Evolutionary conservation across 495 filamentous ascomycete genomes (phyloP), one percentile per base, ranked within the genome.

Genomic region (Penicillium salamii): DNA sequence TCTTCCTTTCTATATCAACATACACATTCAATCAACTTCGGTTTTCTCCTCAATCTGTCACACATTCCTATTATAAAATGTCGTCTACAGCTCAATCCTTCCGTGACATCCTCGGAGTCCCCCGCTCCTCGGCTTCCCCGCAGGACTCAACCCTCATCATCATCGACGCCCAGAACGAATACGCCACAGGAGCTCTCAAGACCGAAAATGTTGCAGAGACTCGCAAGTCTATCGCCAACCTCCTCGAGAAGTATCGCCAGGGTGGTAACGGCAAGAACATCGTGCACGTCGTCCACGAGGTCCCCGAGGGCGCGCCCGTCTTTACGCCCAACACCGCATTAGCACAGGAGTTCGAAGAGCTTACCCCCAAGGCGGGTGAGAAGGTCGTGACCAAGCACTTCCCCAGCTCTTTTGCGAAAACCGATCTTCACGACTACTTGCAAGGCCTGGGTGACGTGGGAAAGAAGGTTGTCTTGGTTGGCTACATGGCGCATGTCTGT

Each of bases 101-200:
- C 68, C 77, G 78, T 45, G 42, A 72, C 15, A 56, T 75, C 23
- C 39, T 82, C 50, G 77, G 77, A 50, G 42, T 74, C 14, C 55
- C 71, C 18, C 69, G 65, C 26, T 79, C 74, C 20, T 75, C 70
- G 0, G 78, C 79, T 14, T 72, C 75, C 14, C 54, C 72, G 2
- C 48, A 68, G 15, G 78, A 84, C 66, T 78, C 74, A 38, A 72
- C 74, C 14, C 70, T 85, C 15, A 61, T 86, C 50, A 82, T 86
- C 55, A 77, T 85, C 62, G 82, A 86, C 58, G 82, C 82, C n/a
- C 78, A 81, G 59, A 79, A 80, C 40, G 79, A 83, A 64, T 85
- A 85, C 59, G 77, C 74, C 48, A 39, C 64, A 14, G 82, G 83
- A 49, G 50, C 63, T 1, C 73, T 85, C 5, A 70, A 69, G 14